A percentile compares a stretch with the other conserved stretches of the same genome.
These are phyloP conservation scores for Cryptococcus sp. DNA, from an alignment of 1,284 basidiomycete genomes.

Conservation along the genomic window DNA sequence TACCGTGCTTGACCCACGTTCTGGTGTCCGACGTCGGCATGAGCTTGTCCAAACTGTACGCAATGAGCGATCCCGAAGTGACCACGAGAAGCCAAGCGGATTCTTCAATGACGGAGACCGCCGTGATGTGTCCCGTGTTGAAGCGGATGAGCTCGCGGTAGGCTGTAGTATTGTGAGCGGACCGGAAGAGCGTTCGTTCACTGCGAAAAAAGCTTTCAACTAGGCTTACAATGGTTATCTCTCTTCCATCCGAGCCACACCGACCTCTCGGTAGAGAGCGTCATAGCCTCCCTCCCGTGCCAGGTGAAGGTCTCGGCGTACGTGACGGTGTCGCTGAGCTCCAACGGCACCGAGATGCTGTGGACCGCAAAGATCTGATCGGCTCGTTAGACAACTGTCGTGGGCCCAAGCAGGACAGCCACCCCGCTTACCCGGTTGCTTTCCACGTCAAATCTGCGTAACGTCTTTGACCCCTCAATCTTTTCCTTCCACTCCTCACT, in stretches of 20 bases:
- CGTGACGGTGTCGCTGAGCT: conserved; percentile 20
- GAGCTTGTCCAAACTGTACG: conserved; percentile 30
- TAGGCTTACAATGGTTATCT: conserved; percentile 12
- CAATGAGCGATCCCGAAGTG: conserved; percentile 20
- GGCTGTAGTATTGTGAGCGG: no score
- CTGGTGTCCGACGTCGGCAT: conserved; percentile 31
- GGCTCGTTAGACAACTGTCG: not conserved
- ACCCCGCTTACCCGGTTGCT: conserved; percentile 27
- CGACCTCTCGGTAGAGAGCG: conserved; percentile 21
- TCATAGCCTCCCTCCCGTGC: conserved; percentile 30
- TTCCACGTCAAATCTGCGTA: conserved; percentile 35
- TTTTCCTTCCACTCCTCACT: conserved; percentile 36
- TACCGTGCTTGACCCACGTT: conserved; percentile 27
- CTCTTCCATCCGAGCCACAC: conserved; percentile 37
- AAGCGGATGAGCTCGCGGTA: conserved; percentile 30
- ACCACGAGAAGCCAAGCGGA: conserved; percentile 36
- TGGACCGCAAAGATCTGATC: conserved; percentile 30
- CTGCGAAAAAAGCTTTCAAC: not conserved
- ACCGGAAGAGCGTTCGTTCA: not conserved
- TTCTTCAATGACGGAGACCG: conserved; percentile 28
- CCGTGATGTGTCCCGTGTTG: conserved; percentile 19
- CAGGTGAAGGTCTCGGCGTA: conserved; percentile 32
- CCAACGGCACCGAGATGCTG: conserved; percentile 19
- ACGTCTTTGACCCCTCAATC: conserved; percentile 32
- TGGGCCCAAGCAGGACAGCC: not conserved